A percentile compares a stretch with the other conserved stretches of the same genome.
Conservation (phyloP, 2,329 filamentous ascomycete species). For the Didymella pomorum region DNA sequence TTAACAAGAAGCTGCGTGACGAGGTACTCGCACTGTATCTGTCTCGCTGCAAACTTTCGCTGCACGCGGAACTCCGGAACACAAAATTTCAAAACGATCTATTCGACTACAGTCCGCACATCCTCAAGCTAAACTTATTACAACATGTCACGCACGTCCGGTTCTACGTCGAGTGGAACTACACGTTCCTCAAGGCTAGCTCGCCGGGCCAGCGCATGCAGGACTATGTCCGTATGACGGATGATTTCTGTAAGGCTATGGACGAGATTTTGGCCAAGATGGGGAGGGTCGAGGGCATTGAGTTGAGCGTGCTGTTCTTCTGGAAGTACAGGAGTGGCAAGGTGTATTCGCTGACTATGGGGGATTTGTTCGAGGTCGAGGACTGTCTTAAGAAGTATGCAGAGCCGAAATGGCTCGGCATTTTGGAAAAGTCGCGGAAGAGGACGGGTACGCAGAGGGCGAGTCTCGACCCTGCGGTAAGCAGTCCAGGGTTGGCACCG, state of each 20-base stretch:
- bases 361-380: slow-evolving; percentile 47
- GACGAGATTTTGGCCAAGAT: slow-evolving; percentile 39
- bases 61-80: slow-evolving; percentile 48
- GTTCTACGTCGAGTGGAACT: slow-evolving; percentile 50
- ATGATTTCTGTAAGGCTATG: slow-evolving; percentile 43
- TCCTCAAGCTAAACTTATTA: slow-evolving; percentile 42
- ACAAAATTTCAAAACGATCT: slow-evolving; percentile 39
- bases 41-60: slow-evolving; percentile 39
- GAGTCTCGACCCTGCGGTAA: slow-evolving; percentile 20
- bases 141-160: slow-evolving; percentile 40
- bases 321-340: slow-evolving; percentile 47
- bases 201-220: slow-evolving; percentile 25
- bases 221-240: slow-evolving; percentile 44
- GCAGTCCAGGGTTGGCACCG: slow-evolving; percentile 21
- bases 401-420: slow-evolving; percentile 42
- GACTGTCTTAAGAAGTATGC: slow-evolving; percentile 46
- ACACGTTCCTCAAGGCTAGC: slow-evolving; percentile 36
- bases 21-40: slow-evolving; percentile 44
- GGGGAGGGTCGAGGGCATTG: slow-evolving; percentile 40
- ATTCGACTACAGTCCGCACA: slow-evolving; percentile 48
- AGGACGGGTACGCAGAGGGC: neutral
- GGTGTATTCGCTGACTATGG: slow-evolving; percentile 46
- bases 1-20: slow-evolving; percentile 44
- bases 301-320: slow-evolving; percentile 46
- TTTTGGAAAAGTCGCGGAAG: slow-evolving; percentile 22